Percentiles rank a stretch among this genome's conserved stretches.
Evolutionary conservation across 208 protist species (phyloP).

Genomic region (Cochliopodium minus): DNA sequence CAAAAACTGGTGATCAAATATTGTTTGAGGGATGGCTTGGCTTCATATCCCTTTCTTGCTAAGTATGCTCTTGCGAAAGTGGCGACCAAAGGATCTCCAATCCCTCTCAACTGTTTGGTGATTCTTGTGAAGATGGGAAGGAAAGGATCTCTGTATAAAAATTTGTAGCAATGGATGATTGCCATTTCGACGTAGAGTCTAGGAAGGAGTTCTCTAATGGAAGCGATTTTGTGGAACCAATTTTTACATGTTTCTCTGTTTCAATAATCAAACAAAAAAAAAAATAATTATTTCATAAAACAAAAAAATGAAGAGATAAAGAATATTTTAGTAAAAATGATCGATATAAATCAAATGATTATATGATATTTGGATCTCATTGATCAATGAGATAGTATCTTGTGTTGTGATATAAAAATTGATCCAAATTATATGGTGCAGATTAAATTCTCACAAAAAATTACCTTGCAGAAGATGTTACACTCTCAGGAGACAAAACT

Average conservation of each 20-base stretch:
- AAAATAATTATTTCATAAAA: no score
- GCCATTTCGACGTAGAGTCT: conserved; percentile 51
- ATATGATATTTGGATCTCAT: no score
- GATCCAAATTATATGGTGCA: no score
- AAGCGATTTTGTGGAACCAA: conserved; percentile 69
- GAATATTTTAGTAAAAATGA: no score
- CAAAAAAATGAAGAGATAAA: background rate
- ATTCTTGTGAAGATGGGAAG: conserved; percentile 28
- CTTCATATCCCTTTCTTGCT: conserved; percentile 31
- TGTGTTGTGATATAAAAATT: no score
- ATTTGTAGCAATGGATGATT: conserved; percentile 41
- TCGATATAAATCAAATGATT: no score
- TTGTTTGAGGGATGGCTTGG: background rate
- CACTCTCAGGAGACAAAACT: conserved; percentile 11
- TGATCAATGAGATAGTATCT: no score
- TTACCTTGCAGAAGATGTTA: conserved; percentile 11
- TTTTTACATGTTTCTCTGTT: conserved; percentile 54
- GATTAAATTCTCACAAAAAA: no score
- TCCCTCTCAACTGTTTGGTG: conserved; percentile 36
- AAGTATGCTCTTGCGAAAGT: conserved; percentile 46
- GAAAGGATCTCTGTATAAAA: conserved; percentile 25
- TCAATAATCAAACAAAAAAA: no score
- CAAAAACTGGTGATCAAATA: conserved; percentile 8
- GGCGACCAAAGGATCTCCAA: conserved; percentile 52
- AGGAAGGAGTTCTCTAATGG: conserved; percentile 57